These are phyloP conservation scores for Candida multigemmis DNA, from an alignment of 805 yeast genomes.

Conservation along the genomic window DNA sequence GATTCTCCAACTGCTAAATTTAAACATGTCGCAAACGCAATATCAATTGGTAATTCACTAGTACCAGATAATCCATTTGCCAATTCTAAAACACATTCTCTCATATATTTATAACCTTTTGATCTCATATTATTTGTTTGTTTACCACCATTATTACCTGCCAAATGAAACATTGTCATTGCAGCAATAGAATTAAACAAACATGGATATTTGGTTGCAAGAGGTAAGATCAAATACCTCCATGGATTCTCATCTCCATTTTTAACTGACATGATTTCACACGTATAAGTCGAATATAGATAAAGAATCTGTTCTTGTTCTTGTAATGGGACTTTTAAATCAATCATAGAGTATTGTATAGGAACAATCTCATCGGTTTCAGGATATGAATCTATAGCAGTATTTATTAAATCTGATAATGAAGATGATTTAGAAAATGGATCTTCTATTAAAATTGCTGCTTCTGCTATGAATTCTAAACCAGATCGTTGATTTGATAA, in stretches of 20 bases:
- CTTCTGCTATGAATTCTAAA: conserved; percentile 25
- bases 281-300: conserved; percentile 26
- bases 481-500: too few relatives aligned
- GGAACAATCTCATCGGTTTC: too few relatives aligned
- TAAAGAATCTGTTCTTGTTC: conserved; percentile 28
- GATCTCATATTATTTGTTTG: conserved; percentile 36
- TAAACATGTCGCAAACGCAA: conserved; percentile 57
- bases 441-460: conserved; percentile 10
- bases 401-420: conserved; percentile 5
- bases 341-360: too few relatives aligned
- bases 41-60: conserved; percentile 43
- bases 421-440: conserved; percentile 3
- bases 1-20: conserved; percentile 58
- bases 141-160: conserved; percentile 25
- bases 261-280: conserved; percentile 49
- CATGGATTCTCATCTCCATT: conserved; percentile 65
- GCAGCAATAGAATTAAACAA: conserved; percentile 56
- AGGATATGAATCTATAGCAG: conserved; percentile 1
- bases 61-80: conserved; percentile 42
- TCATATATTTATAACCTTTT: conserved; percentile 50
- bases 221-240: conserved; percentile 48
- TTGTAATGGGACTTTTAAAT: conserved; percentile 2
- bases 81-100: conserved; percentile 46
- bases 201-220: conserved; percentile 46
- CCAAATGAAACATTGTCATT: conserved; percentile 54